These are phyloP conservation scores for Helotiales sp. DNA, from an alignment of 2,329 filamentous ascomycete species.

Conservation along the genomic window DNA sequence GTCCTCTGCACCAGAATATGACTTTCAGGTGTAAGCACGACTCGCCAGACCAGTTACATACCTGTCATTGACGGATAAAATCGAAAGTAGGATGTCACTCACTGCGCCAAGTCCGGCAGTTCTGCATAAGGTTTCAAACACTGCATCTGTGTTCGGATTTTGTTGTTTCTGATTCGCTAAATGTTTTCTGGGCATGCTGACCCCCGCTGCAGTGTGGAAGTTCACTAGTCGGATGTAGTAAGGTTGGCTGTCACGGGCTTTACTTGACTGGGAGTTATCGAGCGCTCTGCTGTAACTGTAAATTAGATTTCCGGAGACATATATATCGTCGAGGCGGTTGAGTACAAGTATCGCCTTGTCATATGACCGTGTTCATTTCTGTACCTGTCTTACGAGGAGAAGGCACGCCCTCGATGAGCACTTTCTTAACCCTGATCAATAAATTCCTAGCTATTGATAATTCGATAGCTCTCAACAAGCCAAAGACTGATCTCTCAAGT, in stretches of 20 bases:
- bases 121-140: background rate
- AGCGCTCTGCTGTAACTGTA: background rate
- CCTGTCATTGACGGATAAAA: background rate
- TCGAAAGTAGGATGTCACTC: background rate
- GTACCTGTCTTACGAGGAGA: too few relatives aligned
- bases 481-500: too few relatives aligned
- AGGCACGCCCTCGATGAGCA: too few relatives aligned
- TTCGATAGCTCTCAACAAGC: too few relatives aligned
- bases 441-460: too few relatives aligned
- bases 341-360: too few relatives aligned
- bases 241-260: background rate
- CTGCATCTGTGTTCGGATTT: background rate
- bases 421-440: too few relatives aligned
- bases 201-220: background rate
- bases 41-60: background rate
- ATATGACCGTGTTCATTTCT: background rate
- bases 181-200: background rate
- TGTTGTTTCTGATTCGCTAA: background rate
- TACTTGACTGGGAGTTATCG: background rate
- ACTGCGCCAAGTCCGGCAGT: background rate
- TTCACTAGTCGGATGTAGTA: background rate
- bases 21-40: background rate
- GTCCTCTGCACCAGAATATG: background rate
- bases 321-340: too few relatives aligned
- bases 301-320: too few relatives aligned